phyloP scores from a whole-genome alignment of 1,139 yeast species.

The Candida sp. region DNA sequence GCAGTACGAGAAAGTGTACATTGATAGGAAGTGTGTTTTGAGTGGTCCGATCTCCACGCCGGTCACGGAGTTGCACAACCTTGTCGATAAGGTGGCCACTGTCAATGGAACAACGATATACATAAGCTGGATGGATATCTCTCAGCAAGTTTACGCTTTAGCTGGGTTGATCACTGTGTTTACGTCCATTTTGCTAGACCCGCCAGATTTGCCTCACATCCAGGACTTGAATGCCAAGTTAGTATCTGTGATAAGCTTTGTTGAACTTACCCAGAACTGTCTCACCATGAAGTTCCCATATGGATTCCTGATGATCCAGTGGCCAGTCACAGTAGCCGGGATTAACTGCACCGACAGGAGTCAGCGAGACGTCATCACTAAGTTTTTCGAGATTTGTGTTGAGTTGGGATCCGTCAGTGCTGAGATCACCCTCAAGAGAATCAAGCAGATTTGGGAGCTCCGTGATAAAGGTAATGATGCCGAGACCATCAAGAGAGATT shows the following conservation, averaged over 20 bases:
- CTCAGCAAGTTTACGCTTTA: constrained; percentile 33
- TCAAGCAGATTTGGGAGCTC: constrained; percentile 41
- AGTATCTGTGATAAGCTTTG: constrained; percentile 25
- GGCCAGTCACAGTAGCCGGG: constrained; percentile 64
- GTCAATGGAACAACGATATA: constrained; percentile 7
- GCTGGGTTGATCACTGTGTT: constrained; percentile 32
- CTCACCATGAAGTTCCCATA: constrained; percentile 20
- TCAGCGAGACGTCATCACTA: constrained; percentile 44
- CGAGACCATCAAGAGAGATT: constrained; percentile 15
- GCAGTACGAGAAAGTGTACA: constrained; percentile 15
- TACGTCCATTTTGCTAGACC: constrained; percentile 27
- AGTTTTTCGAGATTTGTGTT: constrained; percentile 40
- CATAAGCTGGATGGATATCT: constrained; percentile 38
- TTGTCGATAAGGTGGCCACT: constrained; percentile 13
- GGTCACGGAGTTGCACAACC: constrained; percentile 7
- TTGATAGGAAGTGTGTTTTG: constrained; percentile 12
- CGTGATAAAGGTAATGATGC: constrained; percentile 25
- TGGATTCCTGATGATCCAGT: constrained; percentile 49
- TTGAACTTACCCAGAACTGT: constrained; percentile 21
- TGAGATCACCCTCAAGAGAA: constrained; percentile 37
- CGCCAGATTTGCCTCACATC: constrained; percentile 37
- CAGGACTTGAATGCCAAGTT: constrained; percentile 27
- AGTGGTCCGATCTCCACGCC: constrained; percentile 5
- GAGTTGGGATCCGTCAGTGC: constrained; percentile 54
- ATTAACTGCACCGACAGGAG: constrained; percentile 46